A percentile compares a stretch with the other conserved stretches of the same genome.
These are phyloP conservation scores for Helichrysum umbraculigerum DNA, from an alignment of 129 eudicot genomes.

Conservation along the genomic window DNA sequence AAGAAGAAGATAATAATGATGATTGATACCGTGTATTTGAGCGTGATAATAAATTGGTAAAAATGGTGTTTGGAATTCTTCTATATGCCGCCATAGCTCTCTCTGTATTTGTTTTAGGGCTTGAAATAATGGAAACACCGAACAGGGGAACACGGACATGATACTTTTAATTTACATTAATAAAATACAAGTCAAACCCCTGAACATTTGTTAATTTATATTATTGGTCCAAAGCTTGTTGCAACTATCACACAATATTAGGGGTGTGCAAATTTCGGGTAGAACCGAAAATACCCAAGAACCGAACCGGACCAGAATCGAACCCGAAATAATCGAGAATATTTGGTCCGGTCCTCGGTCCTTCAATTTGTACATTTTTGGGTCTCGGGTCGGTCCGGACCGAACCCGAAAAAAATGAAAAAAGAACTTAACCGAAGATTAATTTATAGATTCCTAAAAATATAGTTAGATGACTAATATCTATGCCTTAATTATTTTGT, in stretches of 20 bases:
- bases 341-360: too few relatives aligned
- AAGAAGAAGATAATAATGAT: neutral
- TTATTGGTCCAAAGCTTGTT: neutral
- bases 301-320: too few relatives aligned
- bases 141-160: neutral
- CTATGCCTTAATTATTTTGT: too few relatives aligned
- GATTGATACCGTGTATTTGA: conserved; percentile 22
- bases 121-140: neutral
- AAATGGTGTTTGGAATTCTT: conserved; percentile 27
- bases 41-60: conserved; percentile 30
- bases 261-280: too few relatives aligned
- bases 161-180: neutral
- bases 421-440: too few relatives aligned
- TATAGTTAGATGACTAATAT: too few relatives aligned
- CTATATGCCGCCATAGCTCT: conserved; percentile 55
- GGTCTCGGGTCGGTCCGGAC: too few relatives aligned
- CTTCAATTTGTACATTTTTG: too few relatives aligned
- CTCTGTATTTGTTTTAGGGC: conserved; percentile 19
- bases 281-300: too few relatives aligned
- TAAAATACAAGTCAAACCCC: neutral
- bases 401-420: too few relatives aligned
- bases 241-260: neutral
- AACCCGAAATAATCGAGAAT: too few relatives aligned
- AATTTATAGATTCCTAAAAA: too few relatives aligned
- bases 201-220: neutral